Conservation (phyloP, 768 basidiomycete species). For the Paxillus rubicundulus region DNA sequence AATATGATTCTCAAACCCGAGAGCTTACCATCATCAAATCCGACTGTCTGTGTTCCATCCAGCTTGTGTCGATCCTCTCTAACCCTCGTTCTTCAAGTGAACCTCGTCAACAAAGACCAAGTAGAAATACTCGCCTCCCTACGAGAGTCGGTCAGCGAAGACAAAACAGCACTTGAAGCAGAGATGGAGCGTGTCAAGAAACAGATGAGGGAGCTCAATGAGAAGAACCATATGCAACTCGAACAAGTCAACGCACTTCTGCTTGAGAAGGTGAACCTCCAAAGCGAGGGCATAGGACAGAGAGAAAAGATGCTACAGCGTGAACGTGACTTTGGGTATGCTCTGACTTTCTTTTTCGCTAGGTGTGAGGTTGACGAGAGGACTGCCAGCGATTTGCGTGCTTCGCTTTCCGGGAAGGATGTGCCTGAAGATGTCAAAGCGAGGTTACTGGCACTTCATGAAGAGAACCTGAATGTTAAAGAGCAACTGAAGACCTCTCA, state of each 20-base stretch:
- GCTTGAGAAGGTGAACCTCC: slow-evolving; percentile 87
- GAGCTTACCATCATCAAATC: slow-evolving; percentile 84
- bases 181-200: slow-evolving; percentile 64
- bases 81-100: slow-evolving; percentile 49
- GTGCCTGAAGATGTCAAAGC: slow-evolving; percentile 81
- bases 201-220: slow-evolving; percentile 66
- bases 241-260: slow-evolving; percentile 85
- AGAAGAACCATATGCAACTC: slow-evolving; percentile 88
- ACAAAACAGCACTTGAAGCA: slow-evolving; percentile 71
- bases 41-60: slow-evolving; percentile 55
- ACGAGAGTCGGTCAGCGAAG: slow-evolving; percentile 85
- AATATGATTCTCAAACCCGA: slow-evolving; percentile 55
- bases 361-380: background rate
- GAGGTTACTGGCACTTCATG: slow-evolving; percentile 70
- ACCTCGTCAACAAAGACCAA: slow-evolving; percentile 90
- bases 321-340: slow-evolving; percentile 81
- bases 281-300: slow-evolving; percentile 87
- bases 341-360: slow-evolving; percentile 7
- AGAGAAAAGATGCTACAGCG: slow-evolving; percentile 83
- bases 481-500: slow-evolving; percentile 67
- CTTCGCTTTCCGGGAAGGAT: slow-evolving; percentile 72
- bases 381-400: slow-evolving; percentile 66
- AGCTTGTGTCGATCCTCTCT: background rate
- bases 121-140: slow-evolving; percentile 83
- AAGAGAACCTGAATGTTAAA: slow-evolving; percentile 69